Conservation (phyloP, 352 stramenopile genomes). For the Pythium monospermum region DNA sequence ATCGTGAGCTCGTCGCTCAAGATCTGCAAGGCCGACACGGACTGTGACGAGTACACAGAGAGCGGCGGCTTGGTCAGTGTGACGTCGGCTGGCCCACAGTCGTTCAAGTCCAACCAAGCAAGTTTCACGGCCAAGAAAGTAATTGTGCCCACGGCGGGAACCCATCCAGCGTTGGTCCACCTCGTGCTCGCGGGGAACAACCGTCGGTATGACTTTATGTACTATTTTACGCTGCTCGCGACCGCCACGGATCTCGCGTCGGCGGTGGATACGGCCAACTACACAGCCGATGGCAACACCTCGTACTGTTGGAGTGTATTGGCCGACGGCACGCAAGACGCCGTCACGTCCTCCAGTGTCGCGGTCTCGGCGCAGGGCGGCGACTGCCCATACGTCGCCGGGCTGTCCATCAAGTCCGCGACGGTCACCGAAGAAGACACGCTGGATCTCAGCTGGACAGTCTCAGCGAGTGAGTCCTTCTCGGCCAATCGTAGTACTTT, state of each 20-base stretch:
- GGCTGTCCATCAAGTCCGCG: conserved; percentile 24
- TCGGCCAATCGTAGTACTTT: conserved; percentile 16
- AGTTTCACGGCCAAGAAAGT: conserved; percentile 31
- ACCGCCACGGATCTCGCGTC: conserved; percentile 21
- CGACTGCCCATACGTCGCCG: conserved; percentile 43
- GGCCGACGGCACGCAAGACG: conserved; percentile 15
- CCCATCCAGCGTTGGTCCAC: conserved; percentile 38
- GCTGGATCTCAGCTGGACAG: conserved; percentile 26
- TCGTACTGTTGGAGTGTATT: conserved; percentile 50
- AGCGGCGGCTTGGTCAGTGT: neutral
- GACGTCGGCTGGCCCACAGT: conserved; percentile 17
- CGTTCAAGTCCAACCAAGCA: conserved; percentile 26
- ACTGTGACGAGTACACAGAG: conserved; percentile 40
- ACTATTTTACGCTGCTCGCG: conserved; percentile 48
- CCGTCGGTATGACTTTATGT: conserved; percentile 46
- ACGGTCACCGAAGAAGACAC: conserved; percentile 14
- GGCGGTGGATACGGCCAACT: conserved; percentile 22
- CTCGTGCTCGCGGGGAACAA: conserved; percentile 33
- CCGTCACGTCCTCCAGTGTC: conserved; percentile 27
- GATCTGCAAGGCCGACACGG: conserved; percentile 28
- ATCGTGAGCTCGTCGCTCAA: conserved; percentile 42
- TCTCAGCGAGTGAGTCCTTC: conserved; percentile 10
- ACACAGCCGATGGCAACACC: conserved; percentile 21
- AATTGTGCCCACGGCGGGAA: conserved; percentile 26
- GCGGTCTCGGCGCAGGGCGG: conserved; percentile 25